These are phyloP conservation scores for Russula brevipes DNA, from an alignment of 768 basidiomycete species.

Conservation along the genomic window DNA sequence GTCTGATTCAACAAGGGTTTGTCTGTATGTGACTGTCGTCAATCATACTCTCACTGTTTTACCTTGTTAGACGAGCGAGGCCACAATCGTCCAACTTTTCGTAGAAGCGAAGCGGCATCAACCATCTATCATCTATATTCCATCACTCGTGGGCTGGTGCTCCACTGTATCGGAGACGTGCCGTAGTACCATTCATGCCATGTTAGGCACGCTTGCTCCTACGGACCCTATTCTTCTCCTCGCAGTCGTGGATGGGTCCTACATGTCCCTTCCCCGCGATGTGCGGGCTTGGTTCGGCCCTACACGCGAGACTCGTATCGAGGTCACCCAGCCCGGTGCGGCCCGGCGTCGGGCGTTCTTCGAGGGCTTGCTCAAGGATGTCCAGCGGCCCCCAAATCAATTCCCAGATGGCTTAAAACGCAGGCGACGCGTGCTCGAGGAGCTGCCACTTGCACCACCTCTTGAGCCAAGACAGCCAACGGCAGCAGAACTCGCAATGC, in stretches of 20 bases:
- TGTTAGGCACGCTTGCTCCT: slow-evolving; percentile 87
- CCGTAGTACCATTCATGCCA: slow-evolving; percentile 77
- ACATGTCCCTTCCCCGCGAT: slow-evolving; percentile 66
- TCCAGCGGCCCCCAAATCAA: slow-evolving; percentile 71
- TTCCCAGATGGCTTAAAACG: slow-evolving; percentile 88
- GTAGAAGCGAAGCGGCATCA: slow-evolving; percentile 96
- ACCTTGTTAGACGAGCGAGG: slow-evolving; percentile 67
- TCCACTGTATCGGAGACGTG: slow-evolving; percentile 78
- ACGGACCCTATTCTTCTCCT: slow-evolving; percentile 92
- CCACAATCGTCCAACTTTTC: slow-evolving; percentile 91
- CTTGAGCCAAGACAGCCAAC: slow-evolving; percentile 79
- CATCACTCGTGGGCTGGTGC: slow-evolving; percentile 82
- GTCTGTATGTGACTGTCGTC: slow-evolving; percentile 29
- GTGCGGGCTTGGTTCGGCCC: slow-evolving; percentile 90
- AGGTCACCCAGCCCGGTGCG: slow-evolving; percentile 46
- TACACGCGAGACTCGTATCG: slow-evolving; percentile 67
- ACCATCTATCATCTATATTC: slow-evolving; percentile 93
- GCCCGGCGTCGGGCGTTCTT: slow-evolving; percentile 74
- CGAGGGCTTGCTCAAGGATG: slow-evolving; percentile 58
- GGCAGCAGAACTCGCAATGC: slow-evolving; percentile 73
- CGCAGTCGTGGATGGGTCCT: slow-evolving; percentile 78
- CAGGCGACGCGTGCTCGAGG: slow-evolving; percentile 78
- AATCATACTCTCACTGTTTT: slow-evolving; percentile 4
- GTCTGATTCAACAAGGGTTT: slow-evolving; percentile 82
- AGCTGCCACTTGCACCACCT: slow-evolving; percentile 83